Percentiles rank a stretch among this genome's conserved stretches.
These are phyloP conservation scores for Yarrowia alimentaria DNA, from an alignment of 805 yeast genomes.

Conservation along the genomic window DNA sequence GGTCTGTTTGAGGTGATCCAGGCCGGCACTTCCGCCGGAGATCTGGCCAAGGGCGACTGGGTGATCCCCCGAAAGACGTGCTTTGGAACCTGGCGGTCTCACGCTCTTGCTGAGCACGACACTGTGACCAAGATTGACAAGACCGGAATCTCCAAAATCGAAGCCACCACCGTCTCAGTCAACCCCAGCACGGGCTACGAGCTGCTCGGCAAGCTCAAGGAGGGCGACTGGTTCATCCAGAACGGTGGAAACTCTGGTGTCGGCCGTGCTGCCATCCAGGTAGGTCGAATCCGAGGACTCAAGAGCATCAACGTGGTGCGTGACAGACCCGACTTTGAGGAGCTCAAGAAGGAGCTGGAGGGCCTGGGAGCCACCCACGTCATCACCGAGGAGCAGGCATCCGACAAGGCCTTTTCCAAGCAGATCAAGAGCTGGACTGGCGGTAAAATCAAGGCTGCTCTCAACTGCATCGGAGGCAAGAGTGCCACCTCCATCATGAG, in stretches of 20 bases:
- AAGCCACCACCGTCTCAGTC: conserved; percentile 85
- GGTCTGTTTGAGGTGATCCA: conserved; percentile 85
- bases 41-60: conserved; percentile 79
- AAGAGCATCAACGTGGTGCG: conserved; percentile 87
- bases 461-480: conserved; percentile 93
- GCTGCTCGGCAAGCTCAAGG: conserved; percentile 67
- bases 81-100: conserved; percentile 93
- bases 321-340: conserved; percentile 76
- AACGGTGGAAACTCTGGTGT: conserved; percentile 97
- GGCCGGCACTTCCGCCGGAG: conserved; percentile 50
- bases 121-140: conserved; percentile 38
- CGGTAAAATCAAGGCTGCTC: conserved; percentile 69
- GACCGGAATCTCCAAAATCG: conserved; percentile 40
- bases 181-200: conserved; percentile 92
- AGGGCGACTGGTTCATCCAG: conserved; percentile 87
- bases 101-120: conserved; percentile 57
- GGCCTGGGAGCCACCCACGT: conserved; percentile 82
- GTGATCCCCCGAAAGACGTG: conserved; percentile 73
- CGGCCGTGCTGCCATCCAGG: conserved; percentile 86
- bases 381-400: conserved; percentile 82
- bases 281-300: conserved; percentile 72
- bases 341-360: conserved; percentile 52
- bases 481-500: conserved; percentile 79
- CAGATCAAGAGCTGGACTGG: conserved; percentile 49
- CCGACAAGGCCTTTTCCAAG: conserved; percentile 55